Percentiles rank a stretch among this genome's conserved stretches.
phyloP scores from a whole-genome alignment of 2,329 filamentous ascomycete species.

The Juglanconis oblonga region DNA sequence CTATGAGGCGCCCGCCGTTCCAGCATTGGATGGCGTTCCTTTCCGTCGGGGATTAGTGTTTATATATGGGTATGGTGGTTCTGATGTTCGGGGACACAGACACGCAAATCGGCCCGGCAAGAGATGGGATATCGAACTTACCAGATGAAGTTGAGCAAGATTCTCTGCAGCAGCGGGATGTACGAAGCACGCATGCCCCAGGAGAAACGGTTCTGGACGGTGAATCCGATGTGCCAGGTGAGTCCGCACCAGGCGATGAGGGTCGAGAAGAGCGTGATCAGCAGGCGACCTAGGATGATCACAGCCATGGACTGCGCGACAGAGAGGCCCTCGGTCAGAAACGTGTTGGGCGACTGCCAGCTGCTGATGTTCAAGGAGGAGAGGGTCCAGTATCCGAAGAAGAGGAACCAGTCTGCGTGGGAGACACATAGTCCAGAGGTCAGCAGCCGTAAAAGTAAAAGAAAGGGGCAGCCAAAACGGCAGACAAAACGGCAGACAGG shows the following conservation, averaged over 20 bases:
- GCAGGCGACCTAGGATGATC: conserved; percentile 40
- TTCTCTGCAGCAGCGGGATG: conserved; percentile 44
- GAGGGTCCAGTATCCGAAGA: conserved; percentile 18
- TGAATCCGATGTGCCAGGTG: conserved; percentile 50
- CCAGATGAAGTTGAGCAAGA: conserved; percentile 50
- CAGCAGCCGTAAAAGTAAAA: not conserved
- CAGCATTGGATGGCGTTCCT: conserved; percentile 22
- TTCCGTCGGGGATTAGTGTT: not conserved
- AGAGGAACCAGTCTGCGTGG: conserved; percentile 16
- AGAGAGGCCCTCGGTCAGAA: conserved; percentile 44
- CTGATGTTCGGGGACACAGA: conserved; percentile 26
- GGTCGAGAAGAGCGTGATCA: conserved; percentile 40
- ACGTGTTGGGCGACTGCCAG: conserved; percentile 41
- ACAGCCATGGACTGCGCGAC: conserved; percentile 44
- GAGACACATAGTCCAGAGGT: not conserved
- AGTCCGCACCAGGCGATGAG: conserved; percentile 46
- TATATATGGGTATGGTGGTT: not conserved
- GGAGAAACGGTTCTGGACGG: conserved; percentile 45
- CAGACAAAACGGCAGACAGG: not conserved
- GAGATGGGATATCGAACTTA: conserved; percentile 33
- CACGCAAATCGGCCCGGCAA: no score
- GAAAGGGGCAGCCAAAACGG: not conserved
- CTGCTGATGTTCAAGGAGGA: conserved; percentile 39
- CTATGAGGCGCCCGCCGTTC: conserved; percentile 32
- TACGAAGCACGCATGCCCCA: conserved; percentile 49